phyloP scores from a whole-genome alignment of 768 basidiomycete species.

The Leccinum subgranulosum region DNA sequence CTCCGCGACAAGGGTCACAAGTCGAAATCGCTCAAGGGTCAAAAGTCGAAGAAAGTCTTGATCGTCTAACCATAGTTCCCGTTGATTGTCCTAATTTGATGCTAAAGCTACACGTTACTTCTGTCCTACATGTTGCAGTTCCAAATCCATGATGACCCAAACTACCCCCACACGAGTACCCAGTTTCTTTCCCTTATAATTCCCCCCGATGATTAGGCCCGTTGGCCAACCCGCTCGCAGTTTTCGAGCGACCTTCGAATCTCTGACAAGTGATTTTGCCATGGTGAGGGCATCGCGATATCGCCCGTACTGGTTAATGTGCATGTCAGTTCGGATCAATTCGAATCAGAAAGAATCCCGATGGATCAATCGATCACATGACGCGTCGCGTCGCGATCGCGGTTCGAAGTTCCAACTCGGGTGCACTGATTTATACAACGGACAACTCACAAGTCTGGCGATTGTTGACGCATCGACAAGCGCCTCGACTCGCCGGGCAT shows the following conservation, averaged over 20 bases:
- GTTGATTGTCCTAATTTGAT: slow-evolving; percentile 1
- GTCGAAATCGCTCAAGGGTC: slow-evolving; percentile 1
- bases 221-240: slow-evolving; percentile 14
- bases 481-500: slow-evolving; percentile 41
- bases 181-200: not conserved
- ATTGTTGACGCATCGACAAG: slow-evolving; percentile 21
- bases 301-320: slow-evolving; percentile 12
- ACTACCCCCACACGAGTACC: not conserved
- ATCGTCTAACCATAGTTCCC: slow-evolving; percentile 3
- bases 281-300: slow-evolving; percentile 27
- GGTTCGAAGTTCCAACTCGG: not conserved
- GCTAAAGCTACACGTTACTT: slow-evolving; percentile 23
- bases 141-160: not conserved
- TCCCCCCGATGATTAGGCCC: slow-evolving; percentile 6
- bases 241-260: slow-evolving; percentile 32
- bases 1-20: slow-evolving; percentile 19
- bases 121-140: not conserved
- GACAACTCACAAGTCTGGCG: slow-evolving; percentile 24
- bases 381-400: not conserved
- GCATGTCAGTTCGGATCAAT: slow-evolving; percentile 5
- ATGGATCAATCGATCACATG: not conserved
- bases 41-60: slow-evolving; percentile 6
- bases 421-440: not conserved
- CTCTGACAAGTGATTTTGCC: slow-evolving; percentile 27
- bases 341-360: not conserved